A percentile compares a stretch with the other conserved stretches of the same genome.
Conservation (phyloP, 2,329 filamentous ascomycete species). For the Talaromyces pinophilus region DNA sequence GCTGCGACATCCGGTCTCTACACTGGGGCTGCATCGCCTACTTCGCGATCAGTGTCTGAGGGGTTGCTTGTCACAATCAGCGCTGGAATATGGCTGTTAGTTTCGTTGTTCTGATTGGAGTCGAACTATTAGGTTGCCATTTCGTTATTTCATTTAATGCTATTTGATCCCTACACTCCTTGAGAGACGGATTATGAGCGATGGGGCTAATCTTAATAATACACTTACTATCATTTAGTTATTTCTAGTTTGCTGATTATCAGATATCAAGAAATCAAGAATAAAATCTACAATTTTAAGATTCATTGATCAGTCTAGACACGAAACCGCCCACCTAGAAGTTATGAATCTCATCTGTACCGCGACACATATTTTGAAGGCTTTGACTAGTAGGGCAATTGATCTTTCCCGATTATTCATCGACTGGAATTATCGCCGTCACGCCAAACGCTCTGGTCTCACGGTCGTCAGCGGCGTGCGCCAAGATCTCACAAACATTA, state of each 20-base stretch:
- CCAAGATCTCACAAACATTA: conserved; percentile 42
- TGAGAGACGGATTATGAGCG: background rate
- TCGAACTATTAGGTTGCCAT: background rate
- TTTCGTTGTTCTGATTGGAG: background rate
- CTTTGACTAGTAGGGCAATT: too few species aligned
- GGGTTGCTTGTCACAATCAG: background rate
- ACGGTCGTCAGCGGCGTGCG: conserved; percentile 37
- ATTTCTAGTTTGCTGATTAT: background rate
- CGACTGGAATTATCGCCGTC: conserved; percentile 46
- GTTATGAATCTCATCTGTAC: background rate
- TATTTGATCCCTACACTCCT: background rate
- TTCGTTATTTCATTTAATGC: background rate
- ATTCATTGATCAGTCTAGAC: background rate
- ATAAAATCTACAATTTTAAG: background rate
- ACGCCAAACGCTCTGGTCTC: conserved; percentile 35
- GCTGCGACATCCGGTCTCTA: background rate
- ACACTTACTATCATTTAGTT: background rate
- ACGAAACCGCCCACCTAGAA: background rate
- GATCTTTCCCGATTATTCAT: conserved; percentile 28
- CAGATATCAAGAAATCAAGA: background rate
- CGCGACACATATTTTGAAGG: background rate
- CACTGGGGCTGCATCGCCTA: background rate
- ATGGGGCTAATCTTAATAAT: background rate
- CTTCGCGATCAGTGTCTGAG: background rate
- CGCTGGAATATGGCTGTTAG: background rate